Evolutionary conservation across 2,329 filamentous ascomycete species (phyloP).

Genomic region (Paracoccidioides lutzii): DNA sequence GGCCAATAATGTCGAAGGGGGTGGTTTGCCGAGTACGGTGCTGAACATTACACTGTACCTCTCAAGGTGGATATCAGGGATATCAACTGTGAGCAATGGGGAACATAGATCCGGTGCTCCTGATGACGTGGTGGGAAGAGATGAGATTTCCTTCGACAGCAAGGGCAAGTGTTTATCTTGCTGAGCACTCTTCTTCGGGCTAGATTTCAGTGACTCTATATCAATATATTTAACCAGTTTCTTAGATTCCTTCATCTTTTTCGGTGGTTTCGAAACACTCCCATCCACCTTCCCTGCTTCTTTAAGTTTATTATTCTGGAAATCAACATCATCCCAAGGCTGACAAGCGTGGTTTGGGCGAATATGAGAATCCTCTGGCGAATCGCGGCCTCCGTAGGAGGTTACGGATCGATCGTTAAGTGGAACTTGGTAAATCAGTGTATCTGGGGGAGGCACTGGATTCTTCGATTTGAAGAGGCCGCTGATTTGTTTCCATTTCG

Average conservation of each 20-base stretch:
- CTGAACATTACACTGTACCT: slow-evolving; percentile 92
- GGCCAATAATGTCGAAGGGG: slow-evolving; percentile 20
- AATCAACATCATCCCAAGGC: not conserved
- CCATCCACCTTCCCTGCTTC: not conserved
- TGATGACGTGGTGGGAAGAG: not conserved
- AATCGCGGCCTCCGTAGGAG: not conserved
- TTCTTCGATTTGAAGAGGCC: slow-evolving; percentile 30
- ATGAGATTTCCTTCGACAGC: not conserved
- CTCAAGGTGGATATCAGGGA: slow-evolving; percentile 69
- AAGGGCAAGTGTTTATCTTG: not conserved
- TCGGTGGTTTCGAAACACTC: not conserved
- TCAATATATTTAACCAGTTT: slow-evolving; percentile 2
- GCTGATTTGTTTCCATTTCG: slow-evolving; percentile 37
- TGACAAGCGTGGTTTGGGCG: not conserved
- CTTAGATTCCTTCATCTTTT: not conserved
- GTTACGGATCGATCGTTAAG: slow-evolving; percentile 12
- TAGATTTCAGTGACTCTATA: not conserved
- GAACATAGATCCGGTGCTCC: slow-evolving; percentile 5
- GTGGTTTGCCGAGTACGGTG: slow-evolving; percentile 46
- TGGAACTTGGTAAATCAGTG: slow-evolving; percentile 17
- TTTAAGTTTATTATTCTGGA: not conserved
- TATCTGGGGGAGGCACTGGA: slow-evolving; percentile 3
- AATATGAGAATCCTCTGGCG: not conserved
- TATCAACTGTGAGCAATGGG: slow-evolving; percentile 57
- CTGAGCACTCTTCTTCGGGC: not conserved